phyloP scores from a whole-genome alignment of 1,284 basidiomycete genomes.

The Puccinia polysora region DNA sequence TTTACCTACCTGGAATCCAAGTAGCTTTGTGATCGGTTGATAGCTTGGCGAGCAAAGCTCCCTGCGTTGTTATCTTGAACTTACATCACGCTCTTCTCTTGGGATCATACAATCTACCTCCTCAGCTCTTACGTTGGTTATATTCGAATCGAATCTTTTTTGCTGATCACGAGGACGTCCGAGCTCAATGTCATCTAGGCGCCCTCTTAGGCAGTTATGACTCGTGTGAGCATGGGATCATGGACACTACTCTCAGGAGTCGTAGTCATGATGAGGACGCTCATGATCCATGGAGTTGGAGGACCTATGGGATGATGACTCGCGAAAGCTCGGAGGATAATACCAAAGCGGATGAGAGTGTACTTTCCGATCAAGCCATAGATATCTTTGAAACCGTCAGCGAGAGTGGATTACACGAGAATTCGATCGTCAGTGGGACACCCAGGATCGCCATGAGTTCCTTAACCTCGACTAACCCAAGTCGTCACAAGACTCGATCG shows the following conservation, averaged over 20 bases:
- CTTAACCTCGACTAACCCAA: background rate
- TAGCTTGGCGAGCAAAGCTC: too few relatives aligned
- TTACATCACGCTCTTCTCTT: background rate
- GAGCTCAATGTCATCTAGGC: constrained; percentile 8
- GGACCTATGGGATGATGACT: too few relatives aligned
- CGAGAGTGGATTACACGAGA: background rate
- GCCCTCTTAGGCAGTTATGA: background rate
- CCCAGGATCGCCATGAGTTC: too few relatives aligned
- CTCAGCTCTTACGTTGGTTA: constrained; percentile 21
- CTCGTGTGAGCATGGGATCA: background rate
- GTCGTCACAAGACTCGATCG: background rate
- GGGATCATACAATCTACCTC: background rate
- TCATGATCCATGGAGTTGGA: too few relatives aligned
- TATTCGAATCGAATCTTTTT: constrained; percentile 43
- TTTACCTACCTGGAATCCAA: constrained; percentile 55
- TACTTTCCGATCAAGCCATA: background rate
- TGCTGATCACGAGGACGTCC: constrained; percentile 37
- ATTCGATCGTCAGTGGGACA: too few relatives aligned
- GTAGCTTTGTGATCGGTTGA: too few relatives aligned
- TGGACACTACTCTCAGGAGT: too few relatives aligned
- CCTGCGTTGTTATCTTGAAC: too few relatives aligned
- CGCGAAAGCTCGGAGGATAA: too few relatives aligned
- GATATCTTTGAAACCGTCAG: background rate
- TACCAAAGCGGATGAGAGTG: background rate
- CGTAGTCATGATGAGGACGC: too few relatives aligned